Evolutionary conservation across 257 asterid genomes (phyloP), one percentile per base, ranked within the genome.

Genomic region (Solanum boliviense): DNA sequence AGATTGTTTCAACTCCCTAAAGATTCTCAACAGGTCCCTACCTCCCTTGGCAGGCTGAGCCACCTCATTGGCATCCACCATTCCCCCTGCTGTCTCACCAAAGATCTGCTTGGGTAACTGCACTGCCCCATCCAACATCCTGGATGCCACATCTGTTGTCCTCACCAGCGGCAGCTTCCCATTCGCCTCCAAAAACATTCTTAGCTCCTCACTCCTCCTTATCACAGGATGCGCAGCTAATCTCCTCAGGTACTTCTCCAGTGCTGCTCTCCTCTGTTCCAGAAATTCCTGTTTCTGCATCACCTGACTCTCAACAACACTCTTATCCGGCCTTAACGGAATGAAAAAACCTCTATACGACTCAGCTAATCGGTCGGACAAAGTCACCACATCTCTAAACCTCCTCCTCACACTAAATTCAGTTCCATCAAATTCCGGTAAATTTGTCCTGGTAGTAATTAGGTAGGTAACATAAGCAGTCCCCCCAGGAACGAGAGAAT

Each of bases 231-330:
- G 99, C 29, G 87, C 90, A 0, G 95, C 96, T 21, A 97, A 91
- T 89, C 92, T 94, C 87, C 93, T 91, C 93, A 95, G 83, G 87
- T 97, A 97, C 92, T 94, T 97, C 95, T 97, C 99, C 92, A 97
- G 84, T 23, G 97, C 96, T 2, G 85, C 90, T 10, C 99, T 93
- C 93, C 99, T 92, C 90, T 95, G 99, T 90, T 95, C 99, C 46
- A 97, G 93, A 79, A 97, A 97, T 39, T 95, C 99, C 75, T 87
- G 90, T 88, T 92, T 92, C 92, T 95, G 99, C 98, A 97, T 95
- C 92, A 95, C 98, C 89, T 96, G 99, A 84, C 98, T 90, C 94
- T 97, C 99, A 73, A 97, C 98, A 73, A 94, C 98, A 88, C 95
- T 94, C 92, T 97, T 97, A 86, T 97, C 99, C 18, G 99, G 99